Conservation (phyloP, 768 basidiomycete genomes). For the Phanerochaete carnosa region DNA sequence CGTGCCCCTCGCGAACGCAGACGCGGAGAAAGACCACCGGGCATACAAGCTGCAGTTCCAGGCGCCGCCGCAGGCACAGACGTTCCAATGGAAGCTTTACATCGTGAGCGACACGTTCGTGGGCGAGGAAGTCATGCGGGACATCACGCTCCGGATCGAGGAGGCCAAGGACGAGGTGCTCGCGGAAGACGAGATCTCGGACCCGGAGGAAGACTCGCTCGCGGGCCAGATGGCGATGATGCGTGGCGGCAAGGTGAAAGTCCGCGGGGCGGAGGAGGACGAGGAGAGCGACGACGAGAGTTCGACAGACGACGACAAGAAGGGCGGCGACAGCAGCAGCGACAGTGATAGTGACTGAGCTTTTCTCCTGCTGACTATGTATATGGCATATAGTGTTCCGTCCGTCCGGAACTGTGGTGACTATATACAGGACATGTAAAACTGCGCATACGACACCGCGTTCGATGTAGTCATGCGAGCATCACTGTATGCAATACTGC, state of each 20-base stretch:
- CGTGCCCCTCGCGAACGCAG: conserved; percentile 59
- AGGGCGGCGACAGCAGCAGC: conserved; percentile 47
- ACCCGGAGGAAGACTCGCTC: conserved; percentile 93
- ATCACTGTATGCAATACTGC: no score
- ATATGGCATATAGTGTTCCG: not conserved
- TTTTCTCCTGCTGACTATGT: not conserved
- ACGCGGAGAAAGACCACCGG: conserved; percentile 58
- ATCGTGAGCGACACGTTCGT: conserved; percentile 87
- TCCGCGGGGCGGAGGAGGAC: conserved; percentile 43
- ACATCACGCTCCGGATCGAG: conserved; percentile 85
- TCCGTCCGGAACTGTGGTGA: not conserved
- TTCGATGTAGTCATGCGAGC: no score
- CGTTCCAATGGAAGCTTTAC: conserved; percentile 87
- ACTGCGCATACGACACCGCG: no score
- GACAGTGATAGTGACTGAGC: conserved; percentile 40
- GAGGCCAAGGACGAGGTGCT: conserved; percentile 59
- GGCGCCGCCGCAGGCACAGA: conserved; percentile 78
- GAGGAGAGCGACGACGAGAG: conserved; percentile 50
- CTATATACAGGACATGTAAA: not conserved
- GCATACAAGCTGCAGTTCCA: conserved; percentile 94
- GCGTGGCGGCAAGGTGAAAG: conserved; percentile 86
- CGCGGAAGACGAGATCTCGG: conserved; percentile 91
- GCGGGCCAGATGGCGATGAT: conserved; percentile 98
- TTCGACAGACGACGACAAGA: conserved; percentile 43
- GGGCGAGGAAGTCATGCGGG: conserved; percentile 69